These are phyloP conservation scores for Paramecium biaurelia DNA, from an alignment of 73 alveolate genomes.

Conservation along the genomic window DNA sequence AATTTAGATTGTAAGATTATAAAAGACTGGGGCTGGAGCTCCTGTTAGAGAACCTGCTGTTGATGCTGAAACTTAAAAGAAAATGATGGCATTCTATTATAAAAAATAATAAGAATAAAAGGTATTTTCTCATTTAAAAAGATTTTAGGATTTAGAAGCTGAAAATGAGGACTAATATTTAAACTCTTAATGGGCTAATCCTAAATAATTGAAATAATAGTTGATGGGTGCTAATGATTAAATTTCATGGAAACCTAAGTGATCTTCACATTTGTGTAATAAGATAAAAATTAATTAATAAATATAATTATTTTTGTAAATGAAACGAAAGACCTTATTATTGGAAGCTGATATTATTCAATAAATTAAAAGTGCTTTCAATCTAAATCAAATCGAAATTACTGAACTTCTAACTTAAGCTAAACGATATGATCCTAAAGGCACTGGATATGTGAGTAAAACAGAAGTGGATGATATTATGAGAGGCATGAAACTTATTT, in stretches of 20 bases:
- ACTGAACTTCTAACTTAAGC: neutral
- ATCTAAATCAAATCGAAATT: neutral
- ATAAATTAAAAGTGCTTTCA: neutral
- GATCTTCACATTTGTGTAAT: neutral
- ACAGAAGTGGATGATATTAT: slow-evolving; percentile 3
- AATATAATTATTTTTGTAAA: neutral
- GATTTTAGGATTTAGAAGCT: slow-evolving; percentile 69
- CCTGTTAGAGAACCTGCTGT: slow-evolving; percentile 97
- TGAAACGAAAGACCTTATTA: neutral
- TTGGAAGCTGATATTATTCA: neutral
- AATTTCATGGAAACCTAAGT: slow-evolving; percentile 74
- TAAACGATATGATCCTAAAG: neutral
- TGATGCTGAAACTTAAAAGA: slow-evolving; percentile 93
- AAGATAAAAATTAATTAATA: neutral
- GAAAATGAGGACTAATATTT: slow-evolving; percentile 91
- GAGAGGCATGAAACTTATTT: slow-evolving; percentile 14
- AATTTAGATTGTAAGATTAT: slow-evolving; percentile 78
- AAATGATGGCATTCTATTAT: slow-evolving; percentile 92
- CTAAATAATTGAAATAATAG: slow-evolving; percentile 77
- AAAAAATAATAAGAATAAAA: slow-evolving; percentile 91
- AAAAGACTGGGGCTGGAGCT: slow-evolving; percentile 91
- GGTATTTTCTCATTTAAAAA: neutral
- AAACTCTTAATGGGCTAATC: slow-evolving; percentile 96
- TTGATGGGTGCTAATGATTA: slow-evolving; percentile 79
- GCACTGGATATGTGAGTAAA: neutral